Percentiles rank a stretch among this genome's conserved stretches.
Conservation (phyloP, 257 asterid genomes). For the Rubia yunnanensis region DNA sequence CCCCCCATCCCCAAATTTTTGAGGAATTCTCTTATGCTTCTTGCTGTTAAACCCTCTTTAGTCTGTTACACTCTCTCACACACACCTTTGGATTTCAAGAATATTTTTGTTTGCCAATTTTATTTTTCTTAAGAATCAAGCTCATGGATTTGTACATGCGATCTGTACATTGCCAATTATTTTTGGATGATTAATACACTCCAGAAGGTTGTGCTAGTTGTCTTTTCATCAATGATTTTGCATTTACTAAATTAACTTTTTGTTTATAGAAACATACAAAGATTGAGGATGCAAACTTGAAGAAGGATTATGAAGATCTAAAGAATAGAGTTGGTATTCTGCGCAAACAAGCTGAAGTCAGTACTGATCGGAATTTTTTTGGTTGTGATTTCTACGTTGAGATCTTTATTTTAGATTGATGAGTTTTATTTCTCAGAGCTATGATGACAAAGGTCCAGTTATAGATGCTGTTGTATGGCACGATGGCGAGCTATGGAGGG, state of each 20-base stretch:
- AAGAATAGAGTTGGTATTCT: constrained; percentile 82
- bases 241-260: constrained; percentile 4
- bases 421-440: constrained; percentile 38
- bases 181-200: background rate
- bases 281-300: constrained; percentile 54
- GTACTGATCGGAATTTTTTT: constrained; percentile 7
- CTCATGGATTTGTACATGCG: background rate
- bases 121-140: background rate
- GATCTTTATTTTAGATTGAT: constrained; percentile 16
- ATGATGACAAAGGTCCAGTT: constrained; percentile 89
- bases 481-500: constrained; percentile 95
- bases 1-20: background rate
- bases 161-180: background rate
- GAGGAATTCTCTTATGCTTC: background rate
- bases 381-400: constrained; percentile 14
- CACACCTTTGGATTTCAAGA: background rate
- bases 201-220: constrained; percentile 8
- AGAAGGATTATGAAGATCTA: constrained; percentile 73
- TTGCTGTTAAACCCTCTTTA: background rate
- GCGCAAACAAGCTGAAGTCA: constrained; percentile 86
- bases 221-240: background rate
- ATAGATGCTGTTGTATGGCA: constrained; percentile 99
- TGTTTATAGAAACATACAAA: constrained; percentile 52
- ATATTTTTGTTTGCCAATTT: background rate
- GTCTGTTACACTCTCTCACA: too few relatives aligned